A percentile compares a stretch with the other conserved stretches of the same genome.
Evolutionary conservation across 225 moss, liverwort and hornwort species (phyloP).

Genomic region (Straminergon stramineum): DNA sequence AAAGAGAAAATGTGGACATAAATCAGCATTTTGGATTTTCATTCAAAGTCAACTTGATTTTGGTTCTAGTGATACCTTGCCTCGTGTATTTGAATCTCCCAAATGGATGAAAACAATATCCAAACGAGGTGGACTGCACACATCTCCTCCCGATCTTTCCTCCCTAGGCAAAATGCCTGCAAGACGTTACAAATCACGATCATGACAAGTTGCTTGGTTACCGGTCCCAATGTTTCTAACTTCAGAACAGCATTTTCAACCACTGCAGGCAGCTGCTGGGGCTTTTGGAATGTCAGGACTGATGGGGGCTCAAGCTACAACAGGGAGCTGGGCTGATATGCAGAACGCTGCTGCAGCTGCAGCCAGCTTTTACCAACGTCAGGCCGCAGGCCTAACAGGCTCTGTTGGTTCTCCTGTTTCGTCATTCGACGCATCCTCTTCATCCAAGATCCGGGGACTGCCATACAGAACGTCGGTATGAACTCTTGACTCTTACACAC

Average conservation of each 20-base stretch:
- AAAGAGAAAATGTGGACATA: not conserved
- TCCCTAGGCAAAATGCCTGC: not conserved
- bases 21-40: not conserved
- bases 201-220: not conserved
- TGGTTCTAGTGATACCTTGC: not conserved
- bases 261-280: slow-evolving; percentile 75
- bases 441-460: slow-evolving; percentile 88
- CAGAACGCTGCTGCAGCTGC: slow-evolving; percentile 98
- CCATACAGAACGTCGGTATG: slow-evolving; percentile 97
- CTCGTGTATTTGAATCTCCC: no score
- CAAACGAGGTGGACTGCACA: not conserved
- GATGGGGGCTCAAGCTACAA: slow-evolving; percentile 85
- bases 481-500: not conserved
- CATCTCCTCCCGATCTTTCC: no score
- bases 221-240: not conserved
- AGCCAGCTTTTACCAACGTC: slow-evolving; percentile 94
- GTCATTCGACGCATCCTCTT: slow-evolving; percentile 74
- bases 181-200: not conserved
- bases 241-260: not conserved
- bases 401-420: slow-evolving; percentile 53
- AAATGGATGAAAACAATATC: not conserved
- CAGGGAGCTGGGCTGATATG: slow-evolving; percentile 98
- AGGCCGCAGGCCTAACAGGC: slow-evolving; percentile 75
- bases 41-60: not conserved
- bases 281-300: slow-evolving; percentile 93